These are phyloP conservation scores for Areca catechu DNA, from an alignment of 176 grass and related monocot species.

Conservation along the genomic window DNA sequence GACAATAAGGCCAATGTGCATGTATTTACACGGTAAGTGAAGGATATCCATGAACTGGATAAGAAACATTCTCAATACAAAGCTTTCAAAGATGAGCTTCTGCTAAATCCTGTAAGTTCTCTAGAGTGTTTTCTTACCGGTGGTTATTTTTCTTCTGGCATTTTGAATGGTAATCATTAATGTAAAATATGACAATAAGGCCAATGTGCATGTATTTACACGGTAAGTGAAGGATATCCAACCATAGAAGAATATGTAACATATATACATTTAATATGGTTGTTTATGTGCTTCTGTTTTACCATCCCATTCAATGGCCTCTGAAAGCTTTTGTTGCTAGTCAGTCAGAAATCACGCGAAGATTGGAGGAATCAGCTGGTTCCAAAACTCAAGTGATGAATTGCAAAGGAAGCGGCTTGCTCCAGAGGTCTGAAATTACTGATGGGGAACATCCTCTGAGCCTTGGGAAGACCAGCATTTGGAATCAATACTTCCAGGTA, in stretches of 20 bases:
- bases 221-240: too few relatives aligned
- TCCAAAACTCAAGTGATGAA: constrained; percentile 38
- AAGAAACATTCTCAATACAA: constrained; percentile 76
- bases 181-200: too few relatives aligned
- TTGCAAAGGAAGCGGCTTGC: constrained; percentile 55
- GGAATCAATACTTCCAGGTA: constrained; percentile 98
- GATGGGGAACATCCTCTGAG: constrained; percentile 88
- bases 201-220: too few relatives aligned
- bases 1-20: too few relatives aligned
- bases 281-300: neutral
- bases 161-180: too few relatives aligned
- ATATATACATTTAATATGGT: neutral
- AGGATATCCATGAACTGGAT: constrained; percentile 93
- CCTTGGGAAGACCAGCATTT: constrained; percentile 83
- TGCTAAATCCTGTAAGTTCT: constrained; percentile 86
- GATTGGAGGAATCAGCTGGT: constrained; percentile 60
- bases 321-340: constrained; percentile 31
- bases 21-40: too few relatives aligned
- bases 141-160: too few relatives aligned
- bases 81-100: constrained; percentile 82
- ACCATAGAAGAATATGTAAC: too few relatives aligned
- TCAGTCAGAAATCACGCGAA: constrained; percentile 97
- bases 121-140: neutral
- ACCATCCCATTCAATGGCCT: neutral
- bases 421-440: constrained; percentile 64